phyloP scores from a whole-genome alignment of 495 filamentous ascomycete species.

The Penicillium flavigenum region DNA sequence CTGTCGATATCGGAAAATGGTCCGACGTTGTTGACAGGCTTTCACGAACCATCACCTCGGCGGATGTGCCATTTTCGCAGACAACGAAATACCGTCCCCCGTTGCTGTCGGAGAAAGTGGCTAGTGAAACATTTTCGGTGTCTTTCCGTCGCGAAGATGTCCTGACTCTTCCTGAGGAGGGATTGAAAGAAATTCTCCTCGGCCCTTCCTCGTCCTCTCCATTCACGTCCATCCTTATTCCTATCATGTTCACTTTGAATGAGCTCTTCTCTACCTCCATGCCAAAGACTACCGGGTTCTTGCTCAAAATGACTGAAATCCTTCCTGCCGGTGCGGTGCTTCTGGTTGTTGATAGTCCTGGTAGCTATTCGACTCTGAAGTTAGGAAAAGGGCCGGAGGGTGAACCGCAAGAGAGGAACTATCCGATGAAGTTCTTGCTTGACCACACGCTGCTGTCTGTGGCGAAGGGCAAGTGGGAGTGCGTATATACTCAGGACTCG shows the following conservation, averaged over 20 bases:
- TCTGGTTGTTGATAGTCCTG: conserved; percentile 88
- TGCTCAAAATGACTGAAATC: conserved; percentile 60
- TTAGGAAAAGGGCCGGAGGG: conserved; percentile 48
- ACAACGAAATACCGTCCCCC: conserved; percentile 48
- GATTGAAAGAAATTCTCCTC: conserved; percentile 41
- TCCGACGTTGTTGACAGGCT: conserved; percentile 56
- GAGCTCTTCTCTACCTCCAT: conserved; percentile 83
- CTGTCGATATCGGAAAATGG: conserved; percentile 84
- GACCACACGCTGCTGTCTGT: conserved; percentile 72
- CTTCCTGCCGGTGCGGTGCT: conserved; percentile 62
- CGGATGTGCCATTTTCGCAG: conserved; percentile 26
- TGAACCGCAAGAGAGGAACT: conserved; percentile 58
- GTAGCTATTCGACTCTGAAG: conserved; percentile 79
- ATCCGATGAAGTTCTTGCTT: conserved; percentile 92
- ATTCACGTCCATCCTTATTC: conserved; percentile 56
- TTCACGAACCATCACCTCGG: conserved; percentile 36
- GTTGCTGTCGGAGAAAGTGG: conserved; percentile 47
- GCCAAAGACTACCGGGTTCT: conserved; percentile 68
- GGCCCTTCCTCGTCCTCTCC: conserved; percentile 15
- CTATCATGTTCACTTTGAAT: conserved; percentile 93
- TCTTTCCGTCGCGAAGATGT: conserved; percentile 63
- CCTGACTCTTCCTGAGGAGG: conserved; percentile 47
- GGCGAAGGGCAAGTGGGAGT: conserved; percentile 62
- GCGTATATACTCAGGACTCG: conserved; percentile 68
- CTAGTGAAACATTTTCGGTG: conserved; percentile 37